Conservation (phyloP, 192 early-diverging fungal species). For the Mortierella alpina region DNA sequence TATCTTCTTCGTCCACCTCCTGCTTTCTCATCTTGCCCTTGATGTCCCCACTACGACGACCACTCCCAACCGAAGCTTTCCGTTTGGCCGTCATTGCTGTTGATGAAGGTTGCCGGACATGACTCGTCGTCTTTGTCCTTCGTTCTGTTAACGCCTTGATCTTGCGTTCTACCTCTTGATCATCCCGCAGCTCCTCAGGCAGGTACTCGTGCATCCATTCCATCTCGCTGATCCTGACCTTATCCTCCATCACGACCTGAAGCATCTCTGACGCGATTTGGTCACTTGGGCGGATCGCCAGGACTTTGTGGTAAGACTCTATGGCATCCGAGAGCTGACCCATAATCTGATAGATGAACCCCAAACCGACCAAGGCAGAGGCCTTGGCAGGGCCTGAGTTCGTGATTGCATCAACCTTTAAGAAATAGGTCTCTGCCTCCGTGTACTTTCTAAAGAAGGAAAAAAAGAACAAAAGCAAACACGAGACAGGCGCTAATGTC, state of each 20-base stretch:
- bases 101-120: too few species aligned
- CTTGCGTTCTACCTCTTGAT: slow-evolving; percentile 10
- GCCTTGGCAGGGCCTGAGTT: slow-evolving; percentile 37
- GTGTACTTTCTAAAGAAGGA: slow-evolving; percentile 12
- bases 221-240: slow-evolving; percentile 24
- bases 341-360: slow-evolving; percentile 68
- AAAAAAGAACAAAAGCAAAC: not conserved
- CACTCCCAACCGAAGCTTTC: too few species aligned
- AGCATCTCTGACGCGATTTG: slow-evolving; percentile 55
- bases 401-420: slow-evolving; percentile 23
- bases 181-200: slow-evolving; percentile 20
- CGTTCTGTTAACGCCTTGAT: not conserved
- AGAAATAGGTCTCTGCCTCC: slow-evolving; percentile 37
- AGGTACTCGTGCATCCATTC: slow-evolving; percentile 32
- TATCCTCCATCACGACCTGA: slow-evolving; percentile 51
- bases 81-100: too few species aligned
- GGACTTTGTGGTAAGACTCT: slow-evolving; percentile 63
- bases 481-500: not conserved
- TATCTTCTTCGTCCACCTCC: too few species aligned
- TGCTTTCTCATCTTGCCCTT: too few species aligned
- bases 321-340: slow-evolving; percentile 63
- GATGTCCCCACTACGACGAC: too few species aligned
- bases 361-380: slow-evolving; percentile 61
- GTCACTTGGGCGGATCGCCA: slow-evolving; percentile 53
- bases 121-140: too few species aligned